Evolutionary conservation across 179 eudicot species (phyloP), one percentile per base, ranked within the genome.

Genomic region (Patellifolia procumbens): DNA sequence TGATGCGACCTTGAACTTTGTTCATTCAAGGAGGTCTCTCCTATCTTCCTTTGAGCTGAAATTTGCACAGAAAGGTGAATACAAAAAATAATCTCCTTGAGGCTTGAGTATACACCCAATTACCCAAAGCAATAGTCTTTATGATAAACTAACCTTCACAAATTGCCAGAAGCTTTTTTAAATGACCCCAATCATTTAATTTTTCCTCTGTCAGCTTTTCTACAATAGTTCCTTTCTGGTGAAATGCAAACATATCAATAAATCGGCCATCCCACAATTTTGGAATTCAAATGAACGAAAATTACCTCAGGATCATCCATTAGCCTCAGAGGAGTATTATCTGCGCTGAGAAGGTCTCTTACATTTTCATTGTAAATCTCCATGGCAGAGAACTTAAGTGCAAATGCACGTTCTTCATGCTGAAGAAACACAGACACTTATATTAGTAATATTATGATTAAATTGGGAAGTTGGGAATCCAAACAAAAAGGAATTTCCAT

Each of bases 1-100:
- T 93, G 98, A 89, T 93, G 98, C 76, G 98, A 93, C 82, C 98
- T 86, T 64, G 98, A 93, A 80, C 98, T 93, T 72, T 91, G 89
- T 83, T 91, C 97, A 84, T 93, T 93, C 86, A 93, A 79, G 68
- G 90, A 84, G 28, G 98, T 93, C 88, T 93, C 98, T 72, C 98
- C 98, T 56, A 89, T 82, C 86, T 93, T 80, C 83, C 98, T 88
- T 80, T 88, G 97, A 74, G 92, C 98, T 93, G 89, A 77, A 77
- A 86, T 55, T 48, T 62, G 34, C 37, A 51, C 34, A 74, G 17
- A 58, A 63, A 31, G 34, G 35, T 70, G 53, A 46, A 65, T 51
- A 45, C 48, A 37, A 53, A 24, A 71, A 12, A 74, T 1, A 35
- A 17, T 22, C 7, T 17, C 12, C 11, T 10, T 31, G 56, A 39